These are phyloP conservation scores for Mycocentrospora acerina DNA, from an alignment of 2,329 filamentous ascomycete species.

Conservation along the genomic window DNA sequence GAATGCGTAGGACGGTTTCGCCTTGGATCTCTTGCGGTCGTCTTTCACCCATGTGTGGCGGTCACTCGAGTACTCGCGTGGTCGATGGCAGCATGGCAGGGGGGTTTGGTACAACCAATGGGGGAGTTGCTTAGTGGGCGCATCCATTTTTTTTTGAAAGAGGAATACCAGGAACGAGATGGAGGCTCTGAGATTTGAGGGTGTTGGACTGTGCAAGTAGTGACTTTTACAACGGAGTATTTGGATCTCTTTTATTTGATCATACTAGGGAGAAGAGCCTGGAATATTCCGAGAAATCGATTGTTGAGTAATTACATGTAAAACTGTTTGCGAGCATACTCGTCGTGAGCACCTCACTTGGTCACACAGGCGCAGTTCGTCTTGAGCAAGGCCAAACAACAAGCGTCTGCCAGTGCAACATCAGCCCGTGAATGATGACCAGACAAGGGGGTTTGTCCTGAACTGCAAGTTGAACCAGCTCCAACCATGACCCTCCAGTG, in stretches of 20 bases:
- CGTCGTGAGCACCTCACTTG: background rate
- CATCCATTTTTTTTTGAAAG: too few relatives aligned
- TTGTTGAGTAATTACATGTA: background rate
- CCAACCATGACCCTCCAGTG: too few relatives aligned
- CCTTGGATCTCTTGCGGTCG: constrained; percentile 14
- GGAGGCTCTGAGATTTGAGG: background rate
- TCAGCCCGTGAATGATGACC: too few relatives aligned
- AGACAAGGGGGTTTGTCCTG: too few relatives aligned
- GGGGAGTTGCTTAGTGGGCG: too few relatives aligned
- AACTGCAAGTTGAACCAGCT: too few relatives aligned
- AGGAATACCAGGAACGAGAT: background rate
- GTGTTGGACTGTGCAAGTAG: background rate
- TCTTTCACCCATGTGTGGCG: constrained; percentile 29
- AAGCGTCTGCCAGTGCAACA: too few relatives aligned
- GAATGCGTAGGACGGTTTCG: constrained; percentile 44
- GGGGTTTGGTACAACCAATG: too few relatives aligned
- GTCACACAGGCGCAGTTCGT: too few relatives aligned
- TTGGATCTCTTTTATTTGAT: background rate
- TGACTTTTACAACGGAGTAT: background rate
- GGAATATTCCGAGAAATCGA: background rate
- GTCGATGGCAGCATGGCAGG: constrained; percentile 12
- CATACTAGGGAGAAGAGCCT: background rate
- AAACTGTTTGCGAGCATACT: constrained; percentile 7
- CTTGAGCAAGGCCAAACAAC: too few relatives aligned
- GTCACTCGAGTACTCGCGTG: constrained; percentile 23